Base-by-base conservation (phyloP, 1,284 basidiomycete genomes). In the Bjerkandera adusta region DNA sequence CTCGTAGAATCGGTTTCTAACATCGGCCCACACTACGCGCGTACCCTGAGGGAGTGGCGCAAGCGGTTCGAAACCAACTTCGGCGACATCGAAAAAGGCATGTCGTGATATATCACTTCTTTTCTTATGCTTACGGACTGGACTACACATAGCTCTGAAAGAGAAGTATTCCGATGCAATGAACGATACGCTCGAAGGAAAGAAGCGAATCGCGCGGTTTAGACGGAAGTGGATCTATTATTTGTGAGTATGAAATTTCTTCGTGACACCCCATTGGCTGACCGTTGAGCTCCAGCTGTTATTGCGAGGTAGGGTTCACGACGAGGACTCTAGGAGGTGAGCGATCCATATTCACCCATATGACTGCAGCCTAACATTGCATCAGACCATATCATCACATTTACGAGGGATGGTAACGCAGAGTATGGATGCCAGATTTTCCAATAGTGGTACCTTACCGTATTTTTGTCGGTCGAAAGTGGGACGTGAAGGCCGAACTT, bases 1-100 rank as follows among this genome's bases (percentile, higher is more conserved):
- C 68, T 85, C 20, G 75, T 89, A 29, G 89, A 91, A 54, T 81
- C 81, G 13, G 71, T 89, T 5, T 73, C 74, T n/a, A 90, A 89
- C 65, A 90, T 91, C 54, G 89, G 88, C 22, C 82, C 83, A 22
- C 86, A 92, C 63, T 92, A 92, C 62, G 79, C 87, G 2, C 76
- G 88, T 4, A 91, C 89, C 4, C 71, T 92, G n/a, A 73, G 88
- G n/a, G 87, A 90, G 68, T 92, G 89, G 89, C 71, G 82, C 15
- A 59, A 68, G 20, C 72, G 85, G 3, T 92, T 91, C 67, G 66
- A 79, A 41, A 64, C 68, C n/a, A 62, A 63, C n/a, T 92, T 89
- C 60, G 70, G 33, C 8, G 37, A 20, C 33, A 80, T 91, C 45
- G 72, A 75, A 1, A 81, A 83, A 2, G 78, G 62, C 59, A 22